Conservation (phyloP, 1,139 yeast species). For the Ashbya aceris region DNA sequence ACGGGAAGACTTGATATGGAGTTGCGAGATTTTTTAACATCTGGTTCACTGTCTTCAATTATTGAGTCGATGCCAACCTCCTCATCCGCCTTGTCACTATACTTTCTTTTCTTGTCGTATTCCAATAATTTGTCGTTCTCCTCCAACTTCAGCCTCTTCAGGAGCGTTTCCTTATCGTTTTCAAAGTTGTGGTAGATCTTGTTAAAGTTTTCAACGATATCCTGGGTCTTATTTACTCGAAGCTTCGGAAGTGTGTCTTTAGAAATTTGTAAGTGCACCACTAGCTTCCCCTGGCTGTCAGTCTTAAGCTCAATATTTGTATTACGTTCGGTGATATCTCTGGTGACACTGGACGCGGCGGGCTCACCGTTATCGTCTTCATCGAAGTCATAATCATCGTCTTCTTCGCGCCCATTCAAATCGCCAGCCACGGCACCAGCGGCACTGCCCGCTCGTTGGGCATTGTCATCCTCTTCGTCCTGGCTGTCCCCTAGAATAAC, state of each 20-base stretch:
- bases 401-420: constrained; percentile 16
- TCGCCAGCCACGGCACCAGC: background rate
- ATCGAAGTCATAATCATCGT: constrained; percentile 23
- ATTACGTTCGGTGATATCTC: background rate
- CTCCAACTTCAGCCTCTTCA: constrained; percentile 69
- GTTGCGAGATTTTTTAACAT: constrained; percentile 6
- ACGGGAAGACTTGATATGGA: constrained; percentile 25
- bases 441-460: constrained; percentile 7
- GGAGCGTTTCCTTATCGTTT: constrained; percentile 66
- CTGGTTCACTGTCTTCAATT: constrained; percentile 5
- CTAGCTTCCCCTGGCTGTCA: constrained; percentile 19
- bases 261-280: constrained; percentile 26
- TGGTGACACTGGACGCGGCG: background rate
- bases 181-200: constrained; percentile 80
- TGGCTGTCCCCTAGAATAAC: constrained; percentile 12
- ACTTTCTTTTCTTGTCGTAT: constrained; percentile 18
- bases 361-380: constrained; percentile 6
- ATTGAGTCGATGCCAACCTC: constrained; percentile 3
- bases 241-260: constrained; percentile 23
- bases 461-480: constrained; percentile 24
- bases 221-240: constrained; percentile 22
- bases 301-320: background rate
- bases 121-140: constrained; percentile 70
- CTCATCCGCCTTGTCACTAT: constrained; percentile 6
- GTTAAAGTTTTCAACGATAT: constrained; percentile 38